Conservation (phyloP, 192 early-diverging fungal species). For the Jimgerdemannia lactiflua region DNA sequence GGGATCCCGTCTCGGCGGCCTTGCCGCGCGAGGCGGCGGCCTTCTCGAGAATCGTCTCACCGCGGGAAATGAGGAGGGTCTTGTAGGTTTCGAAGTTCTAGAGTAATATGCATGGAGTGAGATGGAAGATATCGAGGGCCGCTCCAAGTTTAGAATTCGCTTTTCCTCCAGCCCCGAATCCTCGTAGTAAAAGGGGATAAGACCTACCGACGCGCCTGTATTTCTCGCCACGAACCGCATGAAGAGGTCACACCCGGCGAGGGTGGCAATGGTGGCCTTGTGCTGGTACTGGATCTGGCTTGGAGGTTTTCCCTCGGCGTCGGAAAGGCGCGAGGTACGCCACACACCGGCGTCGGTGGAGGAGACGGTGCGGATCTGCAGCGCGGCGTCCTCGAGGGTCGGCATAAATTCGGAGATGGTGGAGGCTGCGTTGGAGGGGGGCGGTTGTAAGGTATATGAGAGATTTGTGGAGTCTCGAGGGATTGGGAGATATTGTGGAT, state of each 20-base stretch:
- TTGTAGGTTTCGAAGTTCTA: conserved; percentile 73
- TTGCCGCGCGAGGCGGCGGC: conserved; percentile 67
- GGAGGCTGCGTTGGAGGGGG: conserved; percentile 50
- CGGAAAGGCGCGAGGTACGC: not conserved
- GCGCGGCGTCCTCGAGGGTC: conserved; percentile 64
- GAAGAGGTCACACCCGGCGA: conserved; percentile 88
- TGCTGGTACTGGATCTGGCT: conserved; percentile 18
- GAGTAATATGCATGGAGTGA: too few species aligned
- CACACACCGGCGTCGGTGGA: conserved; percentile 6
- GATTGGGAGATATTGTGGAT: not conserved
- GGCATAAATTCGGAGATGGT: conserved; percentile 89
- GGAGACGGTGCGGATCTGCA: conserved; percentile 62
- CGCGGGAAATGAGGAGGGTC: conserved; percentile 63
- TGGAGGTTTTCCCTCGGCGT: not conserved
- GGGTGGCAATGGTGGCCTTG: conserved; percentile 74
- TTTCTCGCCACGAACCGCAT: conserved; percentile 63
- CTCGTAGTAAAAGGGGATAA: not conserved
- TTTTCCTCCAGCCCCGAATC: too few species aligned
- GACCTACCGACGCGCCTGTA: conserved; percentile 56
- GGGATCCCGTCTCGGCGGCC: conserved; percentile 74
- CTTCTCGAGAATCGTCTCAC: conserved; percentile 70
- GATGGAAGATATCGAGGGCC: too few species aligned
- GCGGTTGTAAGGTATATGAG: not conserved
- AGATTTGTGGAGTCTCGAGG: not conserved
- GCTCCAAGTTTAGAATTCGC: too few species aligned